Evolutionary conservation across 306 rosid species (phyloP).

Genomic region (Elaeagnus macrophylla): DNA sequence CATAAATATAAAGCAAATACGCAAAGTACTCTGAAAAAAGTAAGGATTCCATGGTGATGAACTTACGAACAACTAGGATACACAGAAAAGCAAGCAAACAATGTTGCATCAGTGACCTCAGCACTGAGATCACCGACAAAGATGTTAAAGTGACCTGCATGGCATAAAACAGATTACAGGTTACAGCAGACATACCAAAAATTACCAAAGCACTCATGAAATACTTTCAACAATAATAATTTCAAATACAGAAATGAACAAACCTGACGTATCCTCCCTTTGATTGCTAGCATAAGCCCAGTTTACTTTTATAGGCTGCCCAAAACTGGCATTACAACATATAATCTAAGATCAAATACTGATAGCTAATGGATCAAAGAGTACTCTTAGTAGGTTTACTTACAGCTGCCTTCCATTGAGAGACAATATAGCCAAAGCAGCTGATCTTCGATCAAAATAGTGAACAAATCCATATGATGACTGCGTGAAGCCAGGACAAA

Average conservation of each 20-base stretch:
- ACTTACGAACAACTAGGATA: conserved; percentile 95
- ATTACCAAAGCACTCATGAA: conserved; percentile 5
- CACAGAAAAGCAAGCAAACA: conserved; percentile 93
- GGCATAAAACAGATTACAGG: conserved; percentile 1
- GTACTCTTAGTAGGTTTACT: conserved; percentile 21
- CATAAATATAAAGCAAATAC: not conserved
- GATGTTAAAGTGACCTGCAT: conserved; percentile 88
- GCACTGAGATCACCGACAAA: conserved; percentile 99
- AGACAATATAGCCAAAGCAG: conserved; percentile 83
- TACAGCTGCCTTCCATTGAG: conserved; percentile 97
- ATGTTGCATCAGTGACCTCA: conserved; percentile 94
- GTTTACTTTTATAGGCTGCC: conserved; percentile 97
- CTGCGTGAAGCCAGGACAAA: conserved; percentile 42
- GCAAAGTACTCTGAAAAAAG: not conserved
- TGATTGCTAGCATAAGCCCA: conserved; percentile 99
- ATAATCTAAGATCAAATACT: conserved; percentile 6
- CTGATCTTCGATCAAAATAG: conserved; percentile 92
- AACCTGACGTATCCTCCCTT: conserved; percentile 99
- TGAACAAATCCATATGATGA: conserved; percentile 96
- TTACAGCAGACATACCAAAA: conserved; percentile 10
- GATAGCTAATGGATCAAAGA: too few species aligned
- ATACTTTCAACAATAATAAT: not conserved
- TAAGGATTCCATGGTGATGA: conserved; percentile 23
- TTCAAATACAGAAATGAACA: conserved; percentile 24
- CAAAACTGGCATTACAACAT: conserved; percentile 56